A percentile compares a stretch with the other conserved stretches of the same genome.
Evolutionary conservation across 2,329 filamentous ascomycete genomes (phyloP).

Genomic region (Cladophialophora yegresii): DNA sequence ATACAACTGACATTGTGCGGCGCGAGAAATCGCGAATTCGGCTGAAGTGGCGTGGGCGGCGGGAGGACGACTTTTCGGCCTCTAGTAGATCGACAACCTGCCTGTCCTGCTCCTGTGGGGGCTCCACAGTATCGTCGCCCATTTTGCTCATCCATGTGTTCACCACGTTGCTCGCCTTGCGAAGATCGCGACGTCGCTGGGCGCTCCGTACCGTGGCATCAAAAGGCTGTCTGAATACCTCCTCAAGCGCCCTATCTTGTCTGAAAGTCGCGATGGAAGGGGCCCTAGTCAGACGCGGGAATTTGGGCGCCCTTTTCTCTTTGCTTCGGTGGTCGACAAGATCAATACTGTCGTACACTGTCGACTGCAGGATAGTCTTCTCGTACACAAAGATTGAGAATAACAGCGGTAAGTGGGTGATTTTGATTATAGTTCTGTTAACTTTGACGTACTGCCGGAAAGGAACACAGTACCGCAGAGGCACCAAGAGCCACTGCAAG

Average conservation of each 20-base stretch:
- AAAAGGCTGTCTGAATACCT: slow-evolving; percentile 79
- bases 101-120: slow-evolving; percentile 63
- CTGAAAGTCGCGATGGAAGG: slow-evolving; percentile 86
- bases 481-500: slow-evolving; percentile 84
- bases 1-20: slow-evolving; percentile 56
- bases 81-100: slow-evolving; percentile 62
- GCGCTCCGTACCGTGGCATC: slow-evolving; percentile 63
- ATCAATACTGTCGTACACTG: slow-evolving; percentile 80
- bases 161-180: slow-evolving; percentile 77
- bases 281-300: slow-evolving; percentile 69
- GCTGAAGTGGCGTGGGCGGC: slow-evolving; percentile 48
- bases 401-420: slow-evolving; percentile 83
- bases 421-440: slow-evolving; percentile 88
- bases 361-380: slow-evolving; percentile 71
- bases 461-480: slow-evolving; percentile 76
- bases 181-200: slow-evolving; percentile 63
- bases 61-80: slow-evolving; percentile 50
- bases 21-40: slow-evolving; percentile 52
- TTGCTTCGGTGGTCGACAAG: slow-evolving; percentile 71
- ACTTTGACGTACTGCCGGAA: slow-evolving; percentile 79
- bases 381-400: slow-evolving; percentile 89
- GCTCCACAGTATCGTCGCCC: slow-evolving; percentile 56
- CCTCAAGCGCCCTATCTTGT: slow-evolving; percentile 85
- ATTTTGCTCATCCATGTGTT: slow-evolving; percentile 84
- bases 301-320: slow-evolving; percentile 55